Conservation (phyloP, 768 basidiomycete genomes). For the Trametes maxima region DNA sequence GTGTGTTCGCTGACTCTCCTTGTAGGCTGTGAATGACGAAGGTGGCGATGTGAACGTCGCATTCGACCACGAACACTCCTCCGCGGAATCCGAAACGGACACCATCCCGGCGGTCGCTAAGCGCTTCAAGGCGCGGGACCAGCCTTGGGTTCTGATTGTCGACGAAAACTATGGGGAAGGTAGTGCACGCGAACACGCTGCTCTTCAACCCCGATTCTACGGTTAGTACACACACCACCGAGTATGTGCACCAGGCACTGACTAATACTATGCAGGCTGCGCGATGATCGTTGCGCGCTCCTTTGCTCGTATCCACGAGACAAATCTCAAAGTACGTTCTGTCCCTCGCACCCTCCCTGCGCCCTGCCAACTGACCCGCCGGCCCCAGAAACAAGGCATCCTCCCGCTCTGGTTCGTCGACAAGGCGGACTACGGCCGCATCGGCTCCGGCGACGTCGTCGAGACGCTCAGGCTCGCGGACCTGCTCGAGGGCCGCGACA, state of each 20-base stretch:
- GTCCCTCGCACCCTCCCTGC: neutral
- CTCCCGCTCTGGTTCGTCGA: conserved; percentile 94
- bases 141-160: conserved; percentile 93
- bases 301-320: conserved; percentile 98
- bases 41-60: conserved; percentile 91
- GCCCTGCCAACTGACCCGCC: conserved; percentile 13
- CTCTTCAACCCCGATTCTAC: conserved; percentile 94
- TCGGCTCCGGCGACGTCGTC: conserved; percentile 79
- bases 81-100: conserved; percentile 51
- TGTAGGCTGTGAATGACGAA: conserved; percentile 90
- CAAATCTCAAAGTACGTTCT: conserved; percentile 80
- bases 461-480: conserved; percentile 83
- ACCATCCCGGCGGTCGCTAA: conserved; percentile 93
- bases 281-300: conserved; percentile 87
- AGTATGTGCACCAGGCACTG: neutral
- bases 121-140: conserved; percentile 75
- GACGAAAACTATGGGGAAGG: conserved; percentile 99
- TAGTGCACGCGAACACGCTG: conserved; percentile 96
- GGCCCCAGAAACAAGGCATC: conserved; percentile 88
- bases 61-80: conserved; percentile 67
- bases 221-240: conserved; percentile 43
- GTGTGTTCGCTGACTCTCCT: neutral
- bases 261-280: conserved; percentile 56
- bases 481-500: conserved; percentile 46
- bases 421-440: conserved; percentile 81